Evolutionary conservation across 1,284 basidiomycete genomes (phyloP).

Genomic region (Athelia sp.): DNA sequence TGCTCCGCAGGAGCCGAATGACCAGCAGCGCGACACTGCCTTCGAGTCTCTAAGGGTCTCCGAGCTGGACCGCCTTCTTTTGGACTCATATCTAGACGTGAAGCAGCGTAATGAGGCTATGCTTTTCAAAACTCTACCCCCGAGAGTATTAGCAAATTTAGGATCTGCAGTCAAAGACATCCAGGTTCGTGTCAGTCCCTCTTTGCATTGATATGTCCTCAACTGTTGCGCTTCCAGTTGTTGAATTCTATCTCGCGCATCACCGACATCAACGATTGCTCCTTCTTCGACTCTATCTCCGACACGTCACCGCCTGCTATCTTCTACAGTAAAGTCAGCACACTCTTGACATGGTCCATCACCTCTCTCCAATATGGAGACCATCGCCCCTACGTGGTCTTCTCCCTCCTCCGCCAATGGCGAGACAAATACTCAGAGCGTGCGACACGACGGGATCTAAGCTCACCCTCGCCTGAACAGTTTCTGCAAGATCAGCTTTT

Average conservation of each 20-base stretch:
- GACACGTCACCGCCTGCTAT: constrained; percentile 35
- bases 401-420: constrained; percentile 72
- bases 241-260: constrained; percentile 76
- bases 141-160: constrained; percentile 50
- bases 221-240: constrained; percentile 37
- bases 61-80: constrained; percentile 39
- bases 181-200: constrained; percentile 38
- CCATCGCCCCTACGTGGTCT: constrained; percentile 79
- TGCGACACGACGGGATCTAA: constrained; percentile 51
- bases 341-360: constrained; percentile 84
- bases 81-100: constrained; percentile 52
- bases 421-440: constrained; percentile 58
- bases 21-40: constrained; percentile 26
- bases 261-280: constrained; percentile 59
- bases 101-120: constrained; percentile 72
- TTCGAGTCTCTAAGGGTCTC: constrained; percentile 13
- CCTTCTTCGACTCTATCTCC: constrained; percentile 55
- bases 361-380: constrained; percentile 81
- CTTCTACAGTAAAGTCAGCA: constrained; percentile 71
- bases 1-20: constrained; percentile 29
- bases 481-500: constrained; percentile 72
- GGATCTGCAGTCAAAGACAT: constrained; percentile 71
- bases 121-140: constrained; percentile 64
- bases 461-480: constrained; percentile 52
- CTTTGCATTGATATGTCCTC: constrained; percentile 2